phyloP scores from a whole-genome alignment of 805 yeast species.

The Pichia occidentalis region DNA sequence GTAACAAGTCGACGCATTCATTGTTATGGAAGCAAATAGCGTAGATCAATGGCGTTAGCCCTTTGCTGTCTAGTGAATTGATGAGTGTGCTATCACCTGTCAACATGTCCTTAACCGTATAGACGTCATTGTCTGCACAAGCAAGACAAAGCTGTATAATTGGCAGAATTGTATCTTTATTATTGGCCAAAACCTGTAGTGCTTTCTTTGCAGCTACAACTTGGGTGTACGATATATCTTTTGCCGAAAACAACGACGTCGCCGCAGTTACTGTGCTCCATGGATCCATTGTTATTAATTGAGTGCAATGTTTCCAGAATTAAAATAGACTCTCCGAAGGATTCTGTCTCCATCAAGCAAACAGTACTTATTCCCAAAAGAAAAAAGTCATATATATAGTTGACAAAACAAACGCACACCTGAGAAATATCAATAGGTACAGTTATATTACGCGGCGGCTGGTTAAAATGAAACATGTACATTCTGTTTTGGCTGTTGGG shows the following conservation, averaged over 20 bases:
- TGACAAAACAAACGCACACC: too few relatives aligned
- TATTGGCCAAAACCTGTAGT: slow-evolving; percentile 23
- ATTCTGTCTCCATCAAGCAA: too few relatives aligned
- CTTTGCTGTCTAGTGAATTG: slow-evolving; percentile 32
- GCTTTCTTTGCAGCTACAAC: slow-evolving; percentile 34
- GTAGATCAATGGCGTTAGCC: slow-evolving; percentile 43
- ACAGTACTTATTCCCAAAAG: too few relatives aligned
- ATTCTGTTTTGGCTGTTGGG: too few relatives aligned
- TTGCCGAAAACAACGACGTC: slow-evolving; percentile 15
- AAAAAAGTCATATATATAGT: too few relatives aligned
- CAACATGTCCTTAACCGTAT: slow-evolving; percentile 25
- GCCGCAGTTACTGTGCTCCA: slow-evolving; percentile 24
- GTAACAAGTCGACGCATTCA: slow-evolving; percentile 43
- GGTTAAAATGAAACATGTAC: too few relatives aligned
- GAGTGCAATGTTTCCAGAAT: too few relatives aligned
- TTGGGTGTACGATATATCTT: slow-evolving; percentile 28
- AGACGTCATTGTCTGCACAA: slow-evolving; percentile 33
- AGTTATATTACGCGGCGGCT: too few relatives aligned
- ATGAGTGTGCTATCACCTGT: slow-evolving; percentile 18
- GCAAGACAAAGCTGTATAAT: slow-evolving; percentile 33
- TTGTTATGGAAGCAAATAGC: slow-evolving; percentile 49
- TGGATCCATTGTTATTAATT: slow-evolving; percentile 27
- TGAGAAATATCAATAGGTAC: too few relatives aligned
- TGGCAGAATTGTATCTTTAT: slow-evolving; percentile 21
- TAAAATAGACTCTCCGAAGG: too few relatives aligned